Percentiles rank a stretch among this genome's conserved stretches.
Conservation (phyloP, 2,329 filamentous ascomycete species). For the Alternaria ventricosa region DNA sequence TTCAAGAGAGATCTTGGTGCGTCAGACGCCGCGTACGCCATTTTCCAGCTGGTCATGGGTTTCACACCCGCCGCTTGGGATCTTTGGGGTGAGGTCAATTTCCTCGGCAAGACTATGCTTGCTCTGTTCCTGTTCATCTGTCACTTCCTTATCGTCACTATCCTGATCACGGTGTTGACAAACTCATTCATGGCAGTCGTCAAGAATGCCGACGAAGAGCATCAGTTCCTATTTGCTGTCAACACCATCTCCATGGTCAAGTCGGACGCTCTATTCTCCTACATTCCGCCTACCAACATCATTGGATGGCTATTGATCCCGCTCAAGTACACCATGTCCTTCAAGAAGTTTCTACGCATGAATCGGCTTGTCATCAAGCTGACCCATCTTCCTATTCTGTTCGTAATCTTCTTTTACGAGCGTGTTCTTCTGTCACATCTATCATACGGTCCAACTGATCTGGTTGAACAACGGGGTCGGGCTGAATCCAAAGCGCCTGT, state of each 20-base stretch:
- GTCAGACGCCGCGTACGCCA: conserved; percentile 79
- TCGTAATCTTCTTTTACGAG: conserved; percentile 88
- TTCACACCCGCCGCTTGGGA: conserved; percentile 97
- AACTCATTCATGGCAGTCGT: conserved; percentile 97
- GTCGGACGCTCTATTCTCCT: conserved; percentile 94
- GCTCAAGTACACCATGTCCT: conserved; percentile 77
- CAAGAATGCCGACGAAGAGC: conserved; percentile 90
- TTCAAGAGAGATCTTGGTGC: conserved; percentile 73
- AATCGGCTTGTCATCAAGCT: conserved; percentile 92
- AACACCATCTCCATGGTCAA: conserved; percentile 99
- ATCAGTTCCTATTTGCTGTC: conserved; percentile 90
- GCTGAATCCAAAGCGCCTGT: conserved; percentile 65
- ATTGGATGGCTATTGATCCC: conserved; percentile 90
- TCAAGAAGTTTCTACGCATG: conserved; percentile 80
- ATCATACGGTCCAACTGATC: conserved; percentile 82
- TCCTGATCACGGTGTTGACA: conserved; percentile 92
- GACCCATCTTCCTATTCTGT: conserved; percentile 86
- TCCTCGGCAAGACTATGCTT: conserved; percentile 76
- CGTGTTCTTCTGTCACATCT: conserved; percentile 75
- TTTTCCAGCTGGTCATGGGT: conserved; percentile 94
- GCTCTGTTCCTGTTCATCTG: conserved; percentile 89
- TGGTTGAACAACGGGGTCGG: conserved; percentile 74
- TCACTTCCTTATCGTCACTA: conserved; percentile 93
- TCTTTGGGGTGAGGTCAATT: conserved; percentile 80
- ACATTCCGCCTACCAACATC: conserved; percentile 89